These are phyloP conservation scores for Phytophthora syringae DNA, from an alignment of 352 stramenopile species.

Conservation along the genomic window DNA sequence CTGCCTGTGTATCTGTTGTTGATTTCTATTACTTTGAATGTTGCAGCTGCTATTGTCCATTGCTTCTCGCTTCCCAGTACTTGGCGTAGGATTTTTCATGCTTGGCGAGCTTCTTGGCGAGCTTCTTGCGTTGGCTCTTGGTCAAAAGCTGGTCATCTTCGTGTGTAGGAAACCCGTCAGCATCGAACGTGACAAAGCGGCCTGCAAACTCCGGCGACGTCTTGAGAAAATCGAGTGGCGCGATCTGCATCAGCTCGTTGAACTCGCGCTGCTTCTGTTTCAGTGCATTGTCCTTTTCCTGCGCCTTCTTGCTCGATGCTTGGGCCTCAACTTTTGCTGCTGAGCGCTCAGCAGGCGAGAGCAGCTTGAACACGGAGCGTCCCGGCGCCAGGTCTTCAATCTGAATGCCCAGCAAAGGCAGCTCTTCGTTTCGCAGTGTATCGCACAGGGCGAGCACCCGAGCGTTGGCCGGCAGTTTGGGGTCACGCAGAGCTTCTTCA, in stretches of 20 bases:
- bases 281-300: constrained; percentile 18
- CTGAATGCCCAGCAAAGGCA: constrained; percentile 64
- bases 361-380: constrained; percentile 63
- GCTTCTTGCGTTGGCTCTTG: constrained; percentile 83
- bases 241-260: constrained; percentile 71
- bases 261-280: constrained; percentile 62
- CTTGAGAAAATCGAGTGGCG: constrained; percentile 60
- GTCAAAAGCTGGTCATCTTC: constrained; percentile 51
- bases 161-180: constrained; percentile 59
- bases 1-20: constrained; percentile 2
- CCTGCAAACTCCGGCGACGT: constrained; percentile 48
- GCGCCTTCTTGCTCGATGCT: constrained; percentile 1
- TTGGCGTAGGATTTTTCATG: constrained; percentile 72
- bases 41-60: constrained; percentile 23
- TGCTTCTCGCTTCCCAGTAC: constrained; percentile 52
- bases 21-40: constrained; percentile 20
- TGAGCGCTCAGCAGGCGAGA: constrained; percentile 47
- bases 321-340: constrained; percentile 12
- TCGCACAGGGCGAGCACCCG: constrained; percentile 71
- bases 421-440: constrained; percentile 57
- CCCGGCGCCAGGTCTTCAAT: constrained; percentile 75
- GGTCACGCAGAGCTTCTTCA: constrained; percentile 60
- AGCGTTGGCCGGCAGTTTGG: constrained; percentile 42
- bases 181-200: constrained; percentile 64
- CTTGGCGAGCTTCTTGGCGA: constrained; percentile 75